A percentile compares a stretch with the other conserved stretches of the same genome.
phyloP scores from a whole-genome alignment of 2,329 filamentous ascomycete genomes.

The Colletotrichum tabaci region DNA sequence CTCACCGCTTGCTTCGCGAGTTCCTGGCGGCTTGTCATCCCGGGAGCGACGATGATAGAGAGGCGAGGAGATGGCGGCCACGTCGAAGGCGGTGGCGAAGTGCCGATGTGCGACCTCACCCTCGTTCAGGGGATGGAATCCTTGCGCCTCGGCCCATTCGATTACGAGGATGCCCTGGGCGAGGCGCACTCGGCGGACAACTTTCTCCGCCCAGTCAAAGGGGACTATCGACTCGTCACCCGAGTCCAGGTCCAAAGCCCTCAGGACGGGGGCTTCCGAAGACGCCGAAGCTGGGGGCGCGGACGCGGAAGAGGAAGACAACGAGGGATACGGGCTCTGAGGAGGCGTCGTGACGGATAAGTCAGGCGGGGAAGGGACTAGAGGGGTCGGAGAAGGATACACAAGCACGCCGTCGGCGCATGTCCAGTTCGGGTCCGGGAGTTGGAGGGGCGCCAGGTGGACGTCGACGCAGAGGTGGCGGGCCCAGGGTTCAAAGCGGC shows the following conservation, averaged over 20 bases:
- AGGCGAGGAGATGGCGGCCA: constrained; percentile 47
- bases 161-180: constrained; percentile 69
- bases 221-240: constrained; percentile 62
- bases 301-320: neutral
- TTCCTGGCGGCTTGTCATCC: neutral
- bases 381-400: constrained; percentile 56
- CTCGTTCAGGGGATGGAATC: constrained; percentile 67
- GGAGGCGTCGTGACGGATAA: neutral
- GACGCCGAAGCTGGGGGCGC: neutral
- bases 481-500: constrained; percentile 61
- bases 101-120: constrained; percentile 68
- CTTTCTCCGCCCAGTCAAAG: constrained; percentile 64
- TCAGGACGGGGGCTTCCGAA: constrained; percentile 49
- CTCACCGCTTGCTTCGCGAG: neutral
- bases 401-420: constrained; percentile 70
- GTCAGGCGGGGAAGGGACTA: constrained; percentile 10
- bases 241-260: constrained; percentile 66
- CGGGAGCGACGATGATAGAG: neutral
- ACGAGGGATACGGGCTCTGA: neutral
- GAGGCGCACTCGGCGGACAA: constrained; percentile 69
- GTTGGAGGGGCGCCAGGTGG: constrained; percentile 59
- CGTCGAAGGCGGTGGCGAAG: constrained; percentile 72
- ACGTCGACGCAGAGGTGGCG: constrained; percentile 59
- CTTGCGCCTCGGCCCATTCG: constrained; percentile 72
- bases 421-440: constrained; percentile 67